Percentiles rank a stretch among this genome's conserved stretches.
These are phyloP conservation scores for Ciborinia camelliae DNA, from an alignment of 2,329 filamentous ascomycete species.

Conservation along the genomic window DNA sequence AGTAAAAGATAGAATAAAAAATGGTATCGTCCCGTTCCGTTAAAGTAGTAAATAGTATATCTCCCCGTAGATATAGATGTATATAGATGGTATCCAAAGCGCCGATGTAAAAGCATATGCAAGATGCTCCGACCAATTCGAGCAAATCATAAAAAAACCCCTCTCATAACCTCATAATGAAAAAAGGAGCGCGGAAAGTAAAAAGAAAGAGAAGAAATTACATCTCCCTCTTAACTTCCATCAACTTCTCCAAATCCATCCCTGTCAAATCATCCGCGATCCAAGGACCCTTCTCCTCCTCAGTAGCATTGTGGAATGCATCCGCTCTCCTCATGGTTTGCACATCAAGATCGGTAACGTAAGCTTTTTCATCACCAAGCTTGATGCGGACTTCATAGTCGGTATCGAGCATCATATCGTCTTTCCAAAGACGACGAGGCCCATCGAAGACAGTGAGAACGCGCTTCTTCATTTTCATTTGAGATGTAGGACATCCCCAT, in stretches of 20 bases:
- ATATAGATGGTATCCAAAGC: slow-evolving; percentile 18
- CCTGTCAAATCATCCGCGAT: slow-evolving; percentile 67
- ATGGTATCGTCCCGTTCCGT: slow-evolving; percentile 20
- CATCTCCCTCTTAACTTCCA: slow-evolving; percentile 41
- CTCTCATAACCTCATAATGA: slow-evolving; percentile 10
- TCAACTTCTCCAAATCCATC: slow-evolving; percentile 59
- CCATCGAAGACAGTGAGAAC: slow-evolving; percentile 93
- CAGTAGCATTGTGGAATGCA: slow-evolving; percentile 73
- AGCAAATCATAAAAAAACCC: slow-evolving; percentile 13
- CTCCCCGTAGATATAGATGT: slow-evolving; percentile 9
- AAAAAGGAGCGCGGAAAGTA: neutral
- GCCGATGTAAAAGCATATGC: slow-evolving; percentile 16
- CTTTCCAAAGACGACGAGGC: slow-evolving; percentile 82
- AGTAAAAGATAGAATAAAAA: neutral
- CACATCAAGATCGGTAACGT: slow-evolving; percentile 90
- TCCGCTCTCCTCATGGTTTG: slow-evolving; percentile 86
- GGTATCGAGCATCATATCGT: slow-evolving; percentile 97
- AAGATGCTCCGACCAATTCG: neutral
- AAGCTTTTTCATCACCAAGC: slow-evolving; percentile 59
- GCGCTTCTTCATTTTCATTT: slow-evolving; percentile 98
- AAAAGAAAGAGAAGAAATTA: slow-evolving; percentile 19
- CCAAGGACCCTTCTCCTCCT: slow-evolving; percentile 86
- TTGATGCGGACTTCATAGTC: slow-evolving; percentile 90
- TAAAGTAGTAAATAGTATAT: slow-evolving; percentile 14
- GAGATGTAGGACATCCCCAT: slow-evolving; percentile 87